Evolutionary conservation across 805 yeast species (phyloP), one percentile per base, ranked within the genome.

Genomic region (Pichia rugopelliculosa): DNA sequence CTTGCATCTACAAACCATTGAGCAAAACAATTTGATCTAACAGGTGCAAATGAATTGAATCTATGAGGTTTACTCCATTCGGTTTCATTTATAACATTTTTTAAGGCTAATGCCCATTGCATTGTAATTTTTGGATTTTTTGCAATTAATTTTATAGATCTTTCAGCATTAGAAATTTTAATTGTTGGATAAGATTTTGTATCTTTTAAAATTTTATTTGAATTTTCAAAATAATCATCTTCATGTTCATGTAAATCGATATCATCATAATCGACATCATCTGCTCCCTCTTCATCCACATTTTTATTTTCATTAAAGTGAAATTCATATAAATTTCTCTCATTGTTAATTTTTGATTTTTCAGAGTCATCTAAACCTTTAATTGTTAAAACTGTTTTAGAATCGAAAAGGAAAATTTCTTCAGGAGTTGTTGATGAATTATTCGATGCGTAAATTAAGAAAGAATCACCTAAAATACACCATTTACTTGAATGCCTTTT

Each of bases 1-100:
- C 99, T 74, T 22, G 63, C 69, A 66, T 93, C 99, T 4, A 93
- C 98, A 69, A 93, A 82, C 93, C 96, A 91, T 62, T 93, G 96
- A 12, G 96, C 96, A 68, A 79, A 86, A 49, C 87, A 87, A 55
- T 88, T 80, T 21, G 79, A 65, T 54, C 99, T 71, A 0, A 91
- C 80, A 0, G 99, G 99, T 0, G 98, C 96, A 75, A 87, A 95
- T 45, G 96, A 86, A 7, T 73, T 80, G 66, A 95, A 95, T 51
- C 99, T 71, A 53, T 93, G 77, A 5, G 67, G 67, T 49, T 77
- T 73, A 0, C 88, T 69, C 96, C 97, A 93, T 2, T 75, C 66
- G 0, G 93, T 76, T 41, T 74, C 72, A 36, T 73, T 71, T 38
- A 75, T 74, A 95, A 90, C 89, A 23, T 73, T 72, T 37, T 74